Evolutionary conservation across 1,284 basidiomycete genomes (phyloP).

Genomic region (Rhodotorula sp.): DNA sequence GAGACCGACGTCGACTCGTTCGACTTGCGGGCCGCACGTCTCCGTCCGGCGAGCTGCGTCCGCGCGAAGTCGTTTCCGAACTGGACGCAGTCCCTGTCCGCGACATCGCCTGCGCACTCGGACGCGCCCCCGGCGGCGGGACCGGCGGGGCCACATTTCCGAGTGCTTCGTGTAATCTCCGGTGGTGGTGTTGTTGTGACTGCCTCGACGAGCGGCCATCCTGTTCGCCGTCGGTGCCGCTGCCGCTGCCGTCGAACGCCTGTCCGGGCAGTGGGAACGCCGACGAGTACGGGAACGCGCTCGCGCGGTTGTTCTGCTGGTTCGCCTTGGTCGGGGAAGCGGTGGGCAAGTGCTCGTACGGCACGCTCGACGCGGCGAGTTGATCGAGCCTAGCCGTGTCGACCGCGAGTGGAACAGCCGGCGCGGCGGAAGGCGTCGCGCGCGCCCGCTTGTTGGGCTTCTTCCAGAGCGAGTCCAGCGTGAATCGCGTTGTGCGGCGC

Average conservation of each 20-base stretch:
- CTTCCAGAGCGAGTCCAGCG: constrained; percentile 33
- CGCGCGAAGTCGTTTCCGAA: neutral
- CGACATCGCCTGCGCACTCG: neutral
- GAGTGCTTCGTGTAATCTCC: constrained; percentile 24
- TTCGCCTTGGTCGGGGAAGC: constrained; percentile 24
- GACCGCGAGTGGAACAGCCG: neutral
- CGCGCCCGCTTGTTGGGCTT: neutral
- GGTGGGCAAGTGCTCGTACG: constrained; percentile 31
- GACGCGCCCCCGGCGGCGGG: neutral
- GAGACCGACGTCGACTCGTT: constrained; percentile 6
- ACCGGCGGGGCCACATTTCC: constrained; percentile 14
- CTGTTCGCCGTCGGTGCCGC: neutral
- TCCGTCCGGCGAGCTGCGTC: neutral
- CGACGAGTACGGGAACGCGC: constrained; percentile 27
- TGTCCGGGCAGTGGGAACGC: constrained; percentile 24
- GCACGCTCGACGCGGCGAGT: constrained; percentile 15
- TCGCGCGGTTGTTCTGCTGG: neutral
- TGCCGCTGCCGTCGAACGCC: constrained; percentile 1
- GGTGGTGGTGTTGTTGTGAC: neutral
- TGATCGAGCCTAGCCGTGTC: constrained; percentile 17
- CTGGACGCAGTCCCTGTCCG: neutral
- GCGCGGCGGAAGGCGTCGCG: neutral
- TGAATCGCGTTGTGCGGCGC: neutral
- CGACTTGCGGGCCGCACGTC: neutral
- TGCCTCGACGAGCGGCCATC: neutral